These are phyloP conservation scores for Umbelopsis isabellina DNA, from an alignment of 192 early-diverging fungal genomes.

Conservation along the genomic window DNA sequence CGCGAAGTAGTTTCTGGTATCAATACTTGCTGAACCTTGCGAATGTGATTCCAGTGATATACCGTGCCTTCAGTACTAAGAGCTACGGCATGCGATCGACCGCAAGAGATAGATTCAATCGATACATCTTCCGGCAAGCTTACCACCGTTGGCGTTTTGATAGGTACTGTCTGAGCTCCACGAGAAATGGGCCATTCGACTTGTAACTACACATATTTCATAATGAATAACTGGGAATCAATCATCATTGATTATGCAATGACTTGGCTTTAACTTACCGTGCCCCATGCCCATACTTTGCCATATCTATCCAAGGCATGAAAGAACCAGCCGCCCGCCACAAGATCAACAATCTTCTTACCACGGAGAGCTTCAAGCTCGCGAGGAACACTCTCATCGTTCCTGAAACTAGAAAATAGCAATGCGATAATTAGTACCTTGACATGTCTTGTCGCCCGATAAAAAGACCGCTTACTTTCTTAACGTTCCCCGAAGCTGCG, in stretches of 20 bases:
- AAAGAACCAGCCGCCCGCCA: conserved; percentile 44
- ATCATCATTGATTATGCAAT: neutral
- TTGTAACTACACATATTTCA: neutral
- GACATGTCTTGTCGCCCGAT: neutral
- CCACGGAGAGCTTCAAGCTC: conserved; percentile 25
- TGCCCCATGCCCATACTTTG: conserved; percentile 30
- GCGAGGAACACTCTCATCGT: conserved; percentile 15
- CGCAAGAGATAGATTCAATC: conserved; percentile 29
- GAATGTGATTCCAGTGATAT: conserved; percentile 34
- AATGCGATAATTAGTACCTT: neutral
- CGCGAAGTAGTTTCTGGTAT: neutral
- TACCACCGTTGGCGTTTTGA: conserved; percentile 14
- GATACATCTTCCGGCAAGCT: neutral
- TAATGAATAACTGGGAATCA: neutral
- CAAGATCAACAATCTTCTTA: conserved; percentile 38
- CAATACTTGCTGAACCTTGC: conserved; percentile 17
- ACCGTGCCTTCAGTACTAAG: conserved; percentile 25
- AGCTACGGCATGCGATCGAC: conserved; percentile 36
- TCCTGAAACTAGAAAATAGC: neutral
- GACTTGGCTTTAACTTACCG: neutral
- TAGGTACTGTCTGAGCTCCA: neutral
- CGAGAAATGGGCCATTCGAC: neutral
- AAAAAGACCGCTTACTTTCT: conserved; percentile 5
- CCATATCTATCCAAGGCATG: conserved; percentile 38
- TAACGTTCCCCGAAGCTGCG: neutral